Conservation (phyloP, 1,284 basidiomycete species). For the Trichosporon faecale region DNA sequence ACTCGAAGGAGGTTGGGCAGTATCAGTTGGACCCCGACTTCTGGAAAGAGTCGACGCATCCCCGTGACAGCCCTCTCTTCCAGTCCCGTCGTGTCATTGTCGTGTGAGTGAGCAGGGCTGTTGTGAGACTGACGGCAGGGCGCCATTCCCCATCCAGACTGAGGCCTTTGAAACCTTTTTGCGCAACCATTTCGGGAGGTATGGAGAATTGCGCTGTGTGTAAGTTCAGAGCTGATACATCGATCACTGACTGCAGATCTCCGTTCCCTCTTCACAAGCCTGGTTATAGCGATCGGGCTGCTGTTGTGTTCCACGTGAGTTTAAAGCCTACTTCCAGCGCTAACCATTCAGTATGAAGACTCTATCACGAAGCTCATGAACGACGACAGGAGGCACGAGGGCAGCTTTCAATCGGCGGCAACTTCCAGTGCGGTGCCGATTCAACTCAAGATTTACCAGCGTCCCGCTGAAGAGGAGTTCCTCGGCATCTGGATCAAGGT, state of each 20-base stretch:
- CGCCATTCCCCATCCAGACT: conserved; percentile 29
- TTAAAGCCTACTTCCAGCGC: not conserved
- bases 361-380: conserved; percentile 23
- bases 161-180: conserved; percentile 21
- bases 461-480: conserved; percentile 10
- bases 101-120: conserved; percentile 24
- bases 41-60: conserved; percentile 34
- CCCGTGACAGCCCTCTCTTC: conserved; percentile 31
- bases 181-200: conserved; percentile 34
- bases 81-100: conserved; percentile 31
- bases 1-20: not conserved
- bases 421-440: conserved; percentile 9
- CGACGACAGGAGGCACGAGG: conserved; percentile 25
- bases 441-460: conserved; percentile 21
- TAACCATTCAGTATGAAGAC: conserved; percentile 24
- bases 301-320: conserved; percentile 39
- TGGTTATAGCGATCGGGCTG: conserved; percentile 21
- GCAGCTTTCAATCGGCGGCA: conserved; percentile 14
- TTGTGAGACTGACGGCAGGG: conserved; percentile 20
- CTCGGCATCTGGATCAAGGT: conserved; percentile 33
- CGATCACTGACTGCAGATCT: not conserved
- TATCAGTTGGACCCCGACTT: not conserved
- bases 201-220: conserved; percentile 30
- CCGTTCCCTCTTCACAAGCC: not conserved
- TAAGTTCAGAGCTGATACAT: conserved; percentile 21